Conservation (phyloP, 2,329 filamentous ascomycete species). For the Setomelanomma holmii region DNA sequence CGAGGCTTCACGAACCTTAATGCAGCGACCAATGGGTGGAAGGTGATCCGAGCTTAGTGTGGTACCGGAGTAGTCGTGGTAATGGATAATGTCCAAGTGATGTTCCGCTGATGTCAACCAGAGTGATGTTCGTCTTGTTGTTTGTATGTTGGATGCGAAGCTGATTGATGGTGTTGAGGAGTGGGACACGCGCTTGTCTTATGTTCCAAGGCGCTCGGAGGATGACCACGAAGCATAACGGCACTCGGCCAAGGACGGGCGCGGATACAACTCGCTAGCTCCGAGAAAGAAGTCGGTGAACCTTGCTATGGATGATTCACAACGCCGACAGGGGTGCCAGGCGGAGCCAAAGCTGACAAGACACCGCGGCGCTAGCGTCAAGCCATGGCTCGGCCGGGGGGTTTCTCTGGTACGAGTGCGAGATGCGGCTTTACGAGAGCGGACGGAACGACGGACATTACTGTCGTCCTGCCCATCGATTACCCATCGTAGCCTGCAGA, state of each 20-base stretch:
- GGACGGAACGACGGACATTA: conserved; percentile 13
- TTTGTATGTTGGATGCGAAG: conserved; percentile 1
- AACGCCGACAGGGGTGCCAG: conserved; percentile 21
- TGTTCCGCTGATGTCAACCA: conserved; percentile 2
- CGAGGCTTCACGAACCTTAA: conserved; percentile 41
- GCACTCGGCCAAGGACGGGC: conserved; percentile 24
- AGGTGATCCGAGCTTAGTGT: conserved; percentile 41
- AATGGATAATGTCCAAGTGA: conserved; percentile 8
- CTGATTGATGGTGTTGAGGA: conserved; percentile 15
- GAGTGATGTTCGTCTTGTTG: conserved; percentile 6
- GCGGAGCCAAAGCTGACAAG: conserved; percentile 11
- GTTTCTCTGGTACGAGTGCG: background rate
- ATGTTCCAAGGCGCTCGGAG: conserved; percentile 37
- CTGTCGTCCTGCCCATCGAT: conserved; percentile 13
- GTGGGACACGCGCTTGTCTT: conserved; percentile 40
- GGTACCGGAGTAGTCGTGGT: conserved; percentile 11
- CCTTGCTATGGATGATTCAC: conserved; percentile 26
- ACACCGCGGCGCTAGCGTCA: background rate
- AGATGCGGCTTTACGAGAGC: conserved; percentile 14
- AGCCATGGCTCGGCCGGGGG: conserved; percentile 7
- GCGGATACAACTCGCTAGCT: conserved; percentile 4
- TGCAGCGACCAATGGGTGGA: conserved; percentile 40
- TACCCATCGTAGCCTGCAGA: conserved; percentile 18
- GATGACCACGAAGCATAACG: conserved; percentile 39
- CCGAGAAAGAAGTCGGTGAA: conserved; percentile 9